Base-by-base conservation (phyloP, 1,284 basidiomycete genomes). In the Vanrija pseudolonga region DNA sequence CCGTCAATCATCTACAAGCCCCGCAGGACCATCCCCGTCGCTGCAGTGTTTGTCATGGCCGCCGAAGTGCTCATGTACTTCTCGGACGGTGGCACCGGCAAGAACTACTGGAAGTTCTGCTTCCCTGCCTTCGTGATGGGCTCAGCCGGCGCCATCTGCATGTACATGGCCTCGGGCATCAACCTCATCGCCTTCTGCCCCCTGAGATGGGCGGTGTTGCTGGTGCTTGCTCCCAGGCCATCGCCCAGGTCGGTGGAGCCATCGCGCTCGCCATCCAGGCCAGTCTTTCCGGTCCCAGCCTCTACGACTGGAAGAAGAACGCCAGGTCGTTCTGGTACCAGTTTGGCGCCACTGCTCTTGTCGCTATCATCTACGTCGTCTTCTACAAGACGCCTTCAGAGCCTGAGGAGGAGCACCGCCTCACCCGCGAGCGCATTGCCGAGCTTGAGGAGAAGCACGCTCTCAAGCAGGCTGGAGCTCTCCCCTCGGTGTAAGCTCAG, bases 241-340 rank as follows among this genome's bases (percentile, higher is more conserved):
- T 72, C n/a, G 62, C 64, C 24, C 67, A 70, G 51, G 53, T 69
- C 20, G 68, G 65, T 6, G 66, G 63, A 12, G 62, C 69, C 15
- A 57, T 73, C 50, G 55, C 58, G n/a, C 57, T 76, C 23, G 71
- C 70, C 20, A 67, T 74, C 4, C 70, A 73, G 55, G 72, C 70
- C 15, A 72, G 69, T 18, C 63, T 76, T n/a, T 62, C 69, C 45
- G 60, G 62, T 28, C 47, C 57, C 43, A 47, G 61, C 40, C 46
- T 71, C 12, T 32, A 45, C 28, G 59, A 72, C 47, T 76, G 72
- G 72, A 60, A 63, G 32, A 28, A 57, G 14, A 57, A 59, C 11
- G 57, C 53, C 6, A 53, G 69, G 38, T 60, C 59, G 4, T 71
- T 62, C 57, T 72, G 62, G 57, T 71, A 71, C 55, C 59, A 64